Evolutionary conservation across 2,329 filamentous ascomycete species (phyloP), one percentile per base, ranked within the genome.

Genomic region (Fusarium nurragi): DNA sequence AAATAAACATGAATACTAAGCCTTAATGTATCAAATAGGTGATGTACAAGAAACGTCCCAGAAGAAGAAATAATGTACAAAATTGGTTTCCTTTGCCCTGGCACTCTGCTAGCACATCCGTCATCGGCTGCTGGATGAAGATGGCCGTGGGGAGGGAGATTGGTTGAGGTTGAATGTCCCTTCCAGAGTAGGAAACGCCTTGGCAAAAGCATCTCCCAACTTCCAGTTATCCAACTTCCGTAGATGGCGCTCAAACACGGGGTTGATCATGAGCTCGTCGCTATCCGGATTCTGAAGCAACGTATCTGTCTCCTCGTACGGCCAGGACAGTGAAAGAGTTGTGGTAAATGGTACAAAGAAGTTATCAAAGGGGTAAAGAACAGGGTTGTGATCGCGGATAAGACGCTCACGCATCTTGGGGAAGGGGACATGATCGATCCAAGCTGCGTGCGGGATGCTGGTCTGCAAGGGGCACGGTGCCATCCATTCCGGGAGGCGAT

Each of bases 291-390:
- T 81, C 51, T 84, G 81, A 23, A 92, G 78, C 23, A 97, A 80
- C 32, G 88, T 87, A 68, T 93, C 89, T 0, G 86, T 87, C 1
- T 88, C 84, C 54, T 92, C 89, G 72, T 96, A 94, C 0, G 90
- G 90, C 93, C 93, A 97, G 68, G 94, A 95, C 16, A 97, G 76
- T 23, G 84, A 88, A 22, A 97, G 73, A 0, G 89, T 93, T 2
- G 84, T 86, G 2, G 91, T 95, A 75, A 89, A 97, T 0, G 91
- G 90, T 18, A 94, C 86, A 75, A 94, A 95, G 80, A 94, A 96
- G 68, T 90, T 86, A 55, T 94, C 90, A 71, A 96, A 94, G 0
- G 86, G 81, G 54, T 88, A 89, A 38, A 84, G 79, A 6, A 71
- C 64, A 0, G 78, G 74, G 21, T 78, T 76, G 48, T 86, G 84